Evolutionary conservation across 805 yeast species (phyloP), one percentile per base, ranked within the genome.

Genomic region (Lachancea sp.): DNA sequence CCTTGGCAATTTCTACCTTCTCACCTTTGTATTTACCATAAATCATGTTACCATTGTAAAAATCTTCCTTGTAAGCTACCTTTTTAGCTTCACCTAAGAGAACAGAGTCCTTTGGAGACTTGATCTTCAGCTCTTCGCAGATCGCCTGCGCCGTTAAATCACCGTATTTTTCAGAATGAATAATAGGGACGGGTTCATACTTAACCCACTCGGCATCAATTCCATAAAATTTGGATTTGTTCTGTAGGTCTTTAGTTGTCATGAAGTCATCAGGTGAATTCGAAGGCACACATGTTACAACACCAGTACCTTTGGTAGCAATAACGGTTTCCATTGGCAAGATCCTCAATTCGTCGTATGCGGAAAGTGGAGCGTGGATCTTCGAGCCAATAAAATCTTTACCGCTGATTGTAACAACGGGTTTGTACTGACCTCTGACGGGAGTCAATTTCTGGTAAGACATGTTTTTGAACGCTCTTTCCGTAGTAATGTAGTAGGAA

Each of bases 251-350:
- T 55, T 71, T 72, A 36, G 83, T 75, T 45, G 96, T 92, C 65
- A 90, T 80, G 60, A 57, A 92, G 70, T 92, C 98, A 70, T 92
- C 98, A 46, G 98, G 97, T 43, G 97, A 89, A 65, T 89, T 96
- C n/a, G 96, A 82, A 47, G 97, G 98, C 48, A 89, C 97, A 71
- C 96, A 92, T 5, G 97, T 90, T 43, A 92, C 98, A 34, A 92
- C 97, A 71, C 97, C 98, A 34, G 97, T 92, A 75, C 98, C 98
- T 71, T 92, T 92, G 42, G 79, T 73, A 29, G 95, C 94, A 63
- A 90, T 72, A 41, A 92, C 90, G 28, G 97, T 87, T 66, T 90
- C 97, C 98, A 92, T 92, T 52, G 98, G 98, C 50, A 92, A 74
- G 42, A 92, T 83, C 55, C 92, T 75, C 50, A 92, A 70, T 52